Base-by-base conservation (phyloP, 2,329 filamentous ascomycete genomes). In the Grosmannia clavigera region DNA sequence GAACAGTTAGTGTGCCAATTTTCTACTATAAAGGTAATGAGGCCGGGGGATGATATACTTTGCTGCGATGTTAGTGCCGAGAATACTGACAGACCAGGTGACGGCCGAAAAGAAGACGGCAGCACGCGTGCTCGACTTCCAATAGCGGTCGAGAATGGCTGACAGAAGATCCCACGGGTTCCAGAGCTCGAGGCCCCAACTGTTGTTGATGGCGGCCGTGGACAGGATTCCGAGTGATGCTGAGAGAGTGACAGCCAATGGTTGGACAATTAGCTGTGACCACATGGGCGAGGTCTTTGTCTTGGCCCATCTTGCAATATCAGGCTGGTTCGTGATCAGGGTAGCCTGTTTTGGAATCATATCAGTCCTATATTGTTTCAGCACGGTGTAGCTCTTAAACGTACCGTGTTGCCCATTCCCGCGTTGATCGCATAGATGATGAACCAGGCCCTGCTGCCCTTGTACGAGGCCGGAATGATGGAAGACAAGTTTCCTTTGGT, bases 161-260 rank as follows among this genome's bases (percentile, higher is more conserved):
- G 59, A 58, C 16, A 65, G 58, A 7, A 67, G 58, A 27, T 65
- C 64, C 65, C 65, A 67, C 1, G 65, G 65, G 58, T 68, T 68
- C 66, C 66, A 68, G 29, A 64, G 58, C 7, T 61, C 66, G 60
- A 70, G 64, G 22, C 70, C 72, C 71, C 73, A 76, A 11, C 65
- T 64, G 58, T 75, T 73, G 65, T 76, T 75, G 60, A 76, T 73
- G 6, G 73, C 71, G 1, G 73, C 70, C 0, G 75, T 76, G 0
- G 72, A 68, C 19, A 76, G 66, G 61, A 78, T 77, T n/a, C 76
- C 75, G 5, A 77, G 67, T 56, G 68, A 68, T 11, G 74, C 73
- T 3, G 72, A 72, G 12, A 76, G 62, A 3, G 75, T 75, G 9
- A 75, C 71, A 22, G 70, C 69, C 31, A 77, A 66, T 0, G 74